phyloP scores from a whole-genome alignment of 78 protist genomes.

The Dictyostelium intermedium region DNA sequence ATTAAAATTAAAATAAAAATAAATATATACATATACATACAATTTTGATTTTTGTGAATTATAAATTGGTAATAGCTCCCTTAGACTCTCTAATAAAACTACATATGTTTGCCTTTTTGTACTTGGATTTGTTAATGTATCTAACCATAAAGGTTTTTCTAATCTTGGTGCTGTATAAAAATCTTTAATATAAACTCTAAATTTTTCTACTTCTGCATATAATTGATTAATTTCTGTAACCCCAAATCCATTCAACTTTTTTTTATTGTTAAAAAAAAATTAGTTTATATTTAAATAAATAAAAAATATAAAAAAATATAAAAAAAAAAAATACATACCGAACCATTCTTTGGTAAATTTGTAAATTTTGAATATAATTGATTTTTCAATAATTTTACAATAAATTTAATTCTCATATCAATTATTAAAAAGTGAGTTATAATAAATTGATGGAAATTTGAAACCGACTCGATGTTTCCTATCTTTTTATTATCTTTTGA shows the following conservation, averaged over 20 bases:
- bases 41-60: constrained; percentile 62
- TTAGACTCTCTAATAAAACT: constrained; percentile 8
- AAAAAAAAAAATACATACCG: not conserved
- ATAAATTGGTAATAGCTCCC: constrained; percentile 53
- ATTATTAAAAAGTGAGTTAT: constrained; percentile 53
- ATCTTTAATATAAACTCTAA: constrained; percentile 58
- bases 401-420: constrained; percentile 55
- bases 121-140: constrained; percentile 51
- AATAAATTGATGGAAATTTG: constrained; percentile 65
- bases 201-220: constrained; percentile 52
- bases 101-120: constrained; percentile 54
- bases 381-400: constrained; percentile 64
- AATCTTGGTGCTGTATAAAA: constrained; percentile 67
- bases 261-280: not conserved
- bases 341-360: constrained; percentile 20
- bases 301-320: not conserved
- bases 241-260: not conserved
- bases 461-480: constrained; percentile 3
- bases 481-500: not conserved
- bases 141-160: constrained; percentile 77
- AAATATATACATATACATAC: not conserved
- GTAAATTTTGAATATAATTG: constrained; percentile 45
- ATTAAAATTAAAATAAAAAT: not conserved
- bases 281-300: not conserved
- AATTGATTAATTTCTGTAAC: constrained; percentile 43